Percentiles rank a stretch among this genome's conserved stretches.
Evolutionary conservation across 164 flowering plant species (phyloP).

Genomic region (Liriodendron chinense): DNA sequence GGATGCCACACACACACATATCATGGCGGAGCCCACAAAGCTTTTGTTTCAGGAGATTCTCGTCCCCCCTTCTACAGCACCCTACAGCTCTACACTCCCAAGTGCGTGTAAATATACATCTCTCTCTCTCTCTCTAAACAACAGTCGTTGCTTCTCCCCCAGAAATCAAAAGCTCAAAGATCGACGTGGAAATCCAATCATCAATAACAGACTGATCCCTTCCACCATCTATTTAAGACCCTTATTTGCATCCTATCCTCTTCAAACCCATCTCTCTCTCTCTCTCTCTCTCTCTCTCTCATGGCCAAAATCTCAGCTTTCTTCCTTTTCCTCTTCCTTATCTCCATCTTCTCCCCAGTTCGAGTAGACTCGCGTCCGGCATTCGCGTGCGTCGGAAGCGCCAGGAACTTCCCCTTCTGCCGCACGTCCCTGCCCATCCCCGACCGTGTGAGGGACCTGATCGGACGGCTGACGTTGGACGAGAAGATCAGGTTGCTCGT

Average conservation of each 20-base stretch:
- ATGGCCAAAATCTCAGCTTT: slow-evolving; percentile 10
- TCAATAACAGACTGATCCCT: slow-evolving; percentile 1
- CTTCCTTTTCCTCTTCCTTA: neutral
- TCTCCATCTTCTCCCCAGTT: neutral
- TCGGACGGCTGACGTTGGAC: slow-evolving; percentile 60
- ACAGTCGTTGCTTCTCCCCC: neutral
- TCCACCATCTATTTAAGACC: neutral
- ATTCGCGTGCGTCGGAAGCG: slow-evolving; percentile 62
- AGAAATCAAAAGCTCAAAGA: neutral
- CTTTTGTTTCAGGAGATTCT: too few species aligned
- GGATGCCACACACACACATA: too few species aligned
- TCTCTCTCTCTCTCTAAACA: neutral
- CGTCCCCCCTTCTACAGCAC: too few species aligned
- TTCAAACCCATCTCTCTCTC: neutral
- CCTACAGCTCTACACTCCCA: neutral
- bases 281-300: neutral
- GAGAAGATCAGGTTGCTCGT: slow-evolving; percentile 71
- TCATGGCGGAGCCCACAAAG: too few species aligned
- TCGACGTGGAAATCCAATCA: slow-evolving; percentile 7
- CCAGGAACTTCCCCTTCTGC: slow-evolving; percentile 52
- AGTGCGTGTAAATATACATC: neutral
- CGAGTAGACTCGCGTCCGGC: slow-evolving; percentile 27
- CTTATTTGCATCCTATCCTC: neutral
- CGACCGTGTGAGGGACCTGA: slow-evolving; percentile 57
- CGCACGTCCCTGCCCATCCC: slow-evolving; percentile 21